phyloP scores from a whole-genome alignment of 306 rosid species.

The Crotalaria pallida region DNA sequence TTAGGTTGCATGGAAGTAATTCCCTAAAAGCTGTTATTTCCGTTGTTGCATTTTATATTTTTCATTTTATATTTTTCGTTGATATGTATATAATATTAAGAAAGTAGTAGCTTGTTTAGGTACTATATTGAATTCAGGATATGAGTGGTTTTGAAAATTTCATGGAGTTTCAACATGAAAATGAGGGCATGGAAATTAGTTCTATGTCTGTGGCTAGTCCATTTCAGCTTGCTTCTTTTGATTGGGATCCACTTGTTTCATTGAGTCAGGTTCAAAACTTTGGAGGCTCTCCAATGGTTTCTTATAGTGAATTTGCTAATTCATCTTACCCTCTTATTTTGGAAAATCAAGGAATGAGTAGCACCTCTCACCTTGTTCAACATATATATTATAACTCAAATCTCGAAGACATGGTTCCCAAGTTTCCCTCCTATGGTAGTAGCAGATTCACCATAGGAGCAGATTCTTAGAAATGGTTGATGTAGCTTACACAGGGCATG shows the following conservation, averaged over 20 bases:
- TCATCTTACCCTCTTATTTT: constrained; percentile 42
- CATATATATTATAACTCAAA: constrained; percentile 55
- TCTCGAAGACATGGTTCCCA: constrained; percentile 37
- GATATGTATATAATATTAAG: neutral
- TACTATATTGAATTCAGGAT: constrained; percentile 20
- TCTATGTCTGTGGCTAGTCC: constrained; percentile 40
- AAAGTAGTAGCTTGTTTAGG: neutral
- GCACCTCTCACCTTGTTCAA: constrained; percentile 49
- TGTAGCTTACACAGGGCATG: constrained; percentile 39
- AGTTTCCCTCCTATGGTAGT: constrained; percentile 53
- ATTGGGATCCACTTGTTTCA: constrained; percentile 74
- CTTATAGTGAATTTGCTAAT: constrained; percentile 43
- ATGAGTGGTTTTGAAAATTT: constrained; percentile 60
- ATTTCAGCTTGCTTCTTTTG: constrained; percentile 50
- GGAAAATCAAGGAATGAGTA: constrained; percentile 50
- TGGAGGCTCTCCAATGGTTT: constrained; percentile 47
- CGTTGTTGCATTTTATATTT: no score
- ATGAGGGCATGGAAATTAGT: constrained; percentile 38
- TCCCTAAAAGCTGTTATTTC: no score
- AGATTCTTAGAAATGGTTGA: constrained; percentile 62
- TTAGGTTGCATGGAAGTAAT: no score
- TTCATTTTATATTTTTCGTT: no score
- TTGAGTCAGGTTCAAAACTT: constrained; percentile 47
- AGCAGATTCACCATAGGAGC: no score
- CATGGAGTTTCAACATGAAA: constrained; percentile 48